Base-by-base conservation (phyloP, 768 basidiomycete genomes). In the Boletus vinaceobasis region DNA sequence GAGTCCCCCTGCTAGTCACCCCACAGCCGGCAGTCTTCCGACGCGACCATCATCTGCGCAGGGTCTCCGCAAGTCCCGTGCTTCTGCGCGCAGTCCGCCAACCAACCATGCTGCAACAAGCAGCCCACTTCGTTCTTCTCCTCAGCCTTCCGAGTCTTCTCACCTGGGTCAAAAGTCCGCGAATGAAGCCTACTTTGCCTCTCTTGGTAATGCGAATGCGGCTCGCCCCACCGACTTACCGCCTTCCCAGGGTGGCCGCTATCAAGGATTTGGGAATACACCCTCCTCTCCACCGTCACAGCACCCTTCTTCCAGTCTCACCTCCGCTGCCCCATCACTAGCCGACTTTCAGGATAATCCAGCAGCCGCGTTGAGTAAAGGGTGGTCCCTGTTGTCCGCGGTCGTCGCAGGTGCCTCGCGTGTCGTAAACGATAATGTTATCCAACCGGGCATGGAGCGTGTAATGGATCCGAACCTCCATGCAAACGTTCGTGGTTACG, bases 351-450 rank as follows among this genome's bases (percentile, higher is more conserved):
- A 96, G 68, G 83, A 88, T 43, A 92, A 93, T 65, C 96, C 96
- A 0, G 71, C 87, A 36, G 85, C 82, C 9, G 95, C 96, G 0
- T 71, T 98, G 14, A 83, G 83, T 63, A 98, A 98, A 75, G 93
- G 95, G 43, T 98, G 97, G 97, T 92, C 93, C 26, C 73, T 98
- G n/a, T 87, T 99, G 66, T 88, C 92, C 29, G 81, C 89, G 0
- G 93, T 86, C 33, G 86, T 98, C 14, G 81, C 74, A 1, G 89
- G 87, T 48, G 94, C 94, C 19, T 81, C 85, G 6, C 83, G 83
- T 63, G 88, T 74, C 17, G 90, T 98, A 46, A 81, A 83, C 60
- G 90, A 93, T 67, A 87, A 83, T 61, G 88, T 98, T 42, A 88
- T 98, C 55, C 92, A 97, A 69, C 96, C 96, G 7, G 87, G 89